Evolutionary conservation across 2,329 filamentous ascomycete species (phyloP), one percentile per base, ranked within the genome.

Genomic region (Aspergillus candidus): DNA sequence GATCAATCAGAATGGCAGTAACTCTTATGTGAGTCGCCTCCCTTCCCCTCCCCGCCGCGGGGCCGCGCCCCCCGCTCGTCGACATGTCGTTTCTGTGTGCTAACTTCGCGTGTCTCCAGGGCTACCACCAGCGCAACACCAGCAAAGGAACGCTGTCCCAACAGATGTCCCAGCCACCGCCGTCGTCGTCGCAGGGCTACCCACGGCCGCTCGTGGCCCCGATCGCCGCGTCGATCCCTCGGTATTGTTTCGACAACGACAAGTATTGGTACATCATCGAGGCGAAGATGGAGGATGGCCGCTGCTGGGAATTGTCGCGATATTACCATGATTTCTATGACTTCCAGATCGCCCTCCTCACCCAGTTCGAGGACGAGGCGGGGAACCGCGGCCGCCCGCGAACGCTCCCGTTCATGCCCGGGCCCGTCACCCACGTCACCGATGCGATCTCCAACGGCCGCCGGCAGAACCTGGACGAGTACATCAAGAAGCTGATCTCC

Each of bases 211-310:
- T 88, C 6, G 80, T 83, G 53, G 85, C 89, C 2, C 91, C 93
- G 0, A 72, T 94, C 38, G 80, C 82, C 44, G 93, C 91, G 11
- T 84, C 82, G 41, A 94, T 97, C 56, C 90, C 91, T 12, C 79
- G 88, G 49, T 97, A 95, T 70, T 94, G 88, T 66, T 97, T 94
- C 60, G 88, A 89, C 47, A 91, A 97, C 62, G 90, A 96, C 56
- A 96, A 96, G 66, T 97, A 97, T 68, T 97, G 93, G 88, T 98
- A 97, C 61, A 87, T 96, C 43, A 91, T 98, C 47, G 90, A 96
- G 65, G 88, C 87, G 17, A 78, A 84, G 57, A 80, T 97, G 66
- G 88, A 95, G 60, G 90, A 97, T 62, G 90, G 89, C 38, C 79
- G 87, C 37, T 84, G 87, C 61, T 97, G 90, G 89, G 90, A 96